Base-by-base conservation (phyloP, 2,329 filamentous ascomycete species). In the Fusarium mundagurra region DNA sequence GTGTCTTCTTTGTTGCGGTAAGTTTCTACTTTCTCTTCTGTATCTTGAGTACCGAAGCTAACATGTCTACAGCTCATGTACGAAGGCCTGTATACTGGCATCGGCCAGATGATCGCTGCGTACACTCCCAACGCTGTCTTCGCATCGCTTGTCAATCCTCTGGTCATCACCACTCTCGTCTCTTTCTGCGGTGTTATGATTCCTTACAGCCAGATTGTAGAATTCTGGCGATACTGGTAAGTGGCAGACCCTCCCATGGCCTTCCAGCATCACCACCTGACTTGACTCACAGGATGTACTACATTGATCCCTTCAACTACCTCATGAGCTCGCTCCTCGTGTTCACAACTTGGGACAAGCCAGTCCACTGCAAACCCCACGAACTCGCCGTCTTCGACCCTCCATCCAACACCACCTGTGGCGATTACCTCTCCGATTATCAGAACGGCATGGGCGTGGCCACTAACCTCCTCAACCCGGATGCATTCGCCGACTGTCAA, bases 121-220 rank as follows among this genome's bases (percentile, higher is more conserved):
- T 91, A 90, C 65, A 88, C 89, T 0, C 90, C 89, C 1, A 91
- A 90, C 69, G 88, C 86, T 22, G 86, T 90, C 18, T 90, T 91
- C 51, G 89, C 90, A 0, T 83, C 88, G 0, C 84, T 91, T 5
- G 85, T 86, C 69, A 91, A 91, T 72, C 89, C 89, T 0, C 76
- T 91, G 1, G 65, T 91, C 12, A 82, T 91, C 59, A 85, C 87
- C 78, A 81, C 90, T 45, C 84, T 94, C 8, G 86, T 93, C 17
- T 89, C 88, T 1, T 95, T 95, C 84, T 94, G 92, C 75, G 93
- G 93, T 69, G 92, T 94, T 2, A 85, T 94, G 22, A 92, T 94
- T 0, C 92, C 92, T 0, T 93, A 92, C 71, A 78, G 77, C 0
- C 86, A 88, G 43, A 86, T 95, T 31, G 88, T 89, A 7, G 76